These are phyloP conservation scores for Aspergillus sp. DNA, from an alignment of 2,329 filamentous ascomycete genomes.

Conservation along the genomic window DNA sequence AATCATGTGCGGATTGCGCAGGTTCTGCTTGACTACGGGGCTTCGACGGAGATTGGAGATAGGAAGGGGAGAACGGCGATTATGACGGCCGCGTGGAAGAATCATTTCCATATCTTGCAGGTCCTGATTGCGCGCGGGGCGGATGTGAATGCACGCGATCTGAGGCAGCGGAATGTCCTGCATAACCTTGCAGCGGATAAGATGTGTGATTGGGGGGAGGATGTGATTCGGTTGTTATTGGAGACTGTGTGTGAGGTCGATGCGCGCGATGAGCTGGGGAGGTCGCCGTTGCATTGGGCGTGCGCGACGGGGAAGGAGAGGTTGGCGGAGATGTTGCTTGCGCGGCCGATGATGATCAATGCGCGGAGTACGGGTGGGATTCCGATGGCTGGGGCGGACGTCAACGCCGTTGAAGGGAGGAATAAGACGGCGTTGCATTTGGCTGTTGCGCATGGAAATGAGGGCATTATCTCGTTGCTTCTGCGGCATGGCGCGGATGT, in stretches of 20 bases:
- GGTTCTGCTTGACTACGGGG: constrained; percentile 41
- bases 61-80: constrained; percentile 46
- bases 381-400: constrained; percentile 34
- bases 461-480: constrained; percentile 40
- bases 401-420: constrained; percentile 43
- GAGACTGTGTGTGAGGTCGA: constrained; percentile 42
- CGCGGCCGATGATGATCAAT: constrained; percentile 19
- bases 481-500: constrained; percentile 47
- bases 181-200: constrained; percentile 49
- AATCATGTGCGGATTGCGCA: constrained; percentile 46
- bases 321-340: constrained; percentile 51
- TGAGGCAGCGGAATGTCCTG: constrained; percentile 32
- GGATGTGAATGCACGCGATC: constrained; percentile 35
- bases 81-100: constrained; percentile 47
- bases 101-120: constrained; percentile 40
- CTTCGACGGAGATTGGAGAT: constrained; percentile 38
- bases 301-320: constrained; percentile 56
- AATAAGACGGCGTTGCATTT: constrained; percentile 52
- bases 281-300: constrained; percentile 59
- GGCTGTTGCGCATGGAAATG: constrained; percentile 46
- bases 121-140: constrained; percentile 38
- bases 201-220: constrained; percentile 48
- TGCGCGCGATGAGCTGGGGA: constrained; percentile 47
- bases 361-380: constrained; percentile 6
- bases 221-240: constrained; percentile 45